Conservation (phyloP, 805 yeast genomes). For the Kodamaea fukazawae region DNA sequence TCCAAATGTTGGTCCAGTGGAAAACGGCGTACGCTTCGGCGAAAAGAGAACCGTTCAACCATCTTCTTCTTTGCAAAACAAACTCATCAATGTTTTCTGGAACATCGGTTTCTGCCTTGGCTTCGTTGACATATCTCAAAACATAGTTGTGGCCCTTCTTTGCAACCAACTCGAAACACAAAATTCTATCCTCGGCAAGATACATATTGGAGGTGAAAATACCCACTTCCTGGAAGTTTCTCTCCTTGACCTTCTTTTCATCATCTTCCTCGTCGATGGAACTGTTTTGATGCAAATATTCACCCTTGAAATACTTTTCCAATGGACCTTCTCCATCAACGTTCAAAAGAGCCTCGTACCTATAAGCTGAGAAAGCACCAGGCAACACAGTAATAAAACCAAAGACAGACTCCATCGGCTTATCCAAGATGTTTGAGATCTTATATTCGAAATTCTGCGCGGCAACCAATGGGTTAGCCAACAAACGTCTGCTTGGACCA, state of each 20-base stretch:
- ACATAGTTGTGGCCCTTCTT: conserved; percentile 83
- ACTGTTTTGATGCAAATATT: conserved; percentile 65
- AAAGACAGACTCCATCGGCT: conserved; percentile 92
- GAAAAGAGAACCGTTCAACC: conserved; percentile 97
- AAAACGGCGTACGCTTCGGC: conserved; percentile 89
- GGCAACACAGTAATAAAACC: conserved; percentile 95
- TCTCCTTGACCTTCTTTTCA: conserved; percentile 38
- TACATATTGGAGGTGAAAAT: conserved; percentile 95
- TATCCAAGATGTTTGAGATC: conserved; percentile 90
- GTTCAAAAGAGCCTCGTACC: conserved; percentile 74
- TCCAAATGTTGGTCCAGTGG: conserved; percentile 86
- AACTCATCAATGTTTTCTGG: conserved; percentile 95
- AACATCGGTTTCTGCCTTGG: conserved; percentile 95
- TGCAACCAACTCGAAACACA: conserved; percentile 95
- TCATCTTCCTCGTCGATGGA: conserved; percentile 40
- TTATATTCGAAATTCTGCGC: conserved; percentile 97
- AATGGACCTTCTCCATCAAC: conserved; percentile 79
- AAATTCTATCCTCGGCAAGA: conserved; percentile 92
- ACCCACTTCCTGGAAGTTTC: conserved; percentile 48
- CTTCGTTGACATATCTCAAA: conserved; percentile 84
- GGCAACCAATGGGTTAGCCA: conserved; percentile 86
- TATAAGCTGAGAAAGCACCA: conserved; percentile 94
- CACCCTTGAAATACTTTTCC: conserved; percentile 90
- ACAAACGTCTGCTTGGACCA: conserved; percentile 50
- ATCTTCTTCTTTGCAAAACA: conserved; percentile 93